Base-by-base conservation (phyloP, 2,329 filamentous ascomycete species). In the Ceratocystis diversiconidia region DNA sequence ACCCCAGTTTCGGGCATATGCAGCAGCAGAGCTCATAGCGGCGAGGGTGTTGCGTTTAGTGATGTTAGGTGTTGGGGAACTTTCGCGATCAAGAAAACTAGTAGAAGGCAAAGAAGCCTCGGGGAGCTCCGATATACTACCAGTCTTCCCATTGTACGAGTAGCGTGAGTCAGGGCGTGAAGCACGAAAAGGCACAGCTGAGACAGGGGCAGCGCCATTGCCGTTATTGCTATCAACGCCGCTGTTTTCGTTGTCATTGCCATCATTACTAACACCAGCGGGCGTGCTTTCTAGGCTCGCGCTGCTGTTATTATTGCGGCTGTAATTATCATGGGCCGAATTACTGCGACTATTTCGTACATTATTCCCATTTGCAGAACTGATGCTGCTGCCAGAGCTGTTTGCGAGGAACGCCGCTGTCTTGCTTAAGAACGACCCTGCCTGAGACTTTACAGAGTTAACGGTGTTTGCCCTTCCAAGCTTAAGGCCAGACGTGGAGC, bases 1-100 rank as follows among this genome's bases (percentile, higher is more conserved):
- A 1, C 82, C 82, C 82, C 82, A 85, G 68, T 83, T 79, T 59
- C 79, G 80, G 1, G 82, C 82, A 22, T 80, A 79, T 12, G 76
- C 77, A 1, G 82, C 82, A 1, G 77, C 82, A 67, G 79, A 83
- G 2, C 80, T 79, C 28, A 85, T 77, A 10, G 82, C 81, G 5
- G 80, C 78, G 36, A 85, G 70, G 0, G 81, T 79, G 15, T 66
- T 66, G 5, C 65, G 46, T 44, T 66, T 66, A 8, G 78, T 78
- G 4, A 36, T 48, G 12, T 46, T 32, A 0, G 32, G 50, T 2
- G 36, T 44, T 50, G 43, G n/a, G 6, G 64, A 65, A 12, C 1
- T 8, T 30, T 32, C 50, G 12, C 28, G 63, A 17, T 59, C 55
- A 22, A 36, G 55, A n/a, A 8, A 59, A n/a, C 55, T 30, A 44